A percentile compares a stretch with the other conserved stretches of the same genome.
Conservation (phyloP, 495 filamentous ascomycete genomes). For the Podospora pseudoanserina region DNA sequence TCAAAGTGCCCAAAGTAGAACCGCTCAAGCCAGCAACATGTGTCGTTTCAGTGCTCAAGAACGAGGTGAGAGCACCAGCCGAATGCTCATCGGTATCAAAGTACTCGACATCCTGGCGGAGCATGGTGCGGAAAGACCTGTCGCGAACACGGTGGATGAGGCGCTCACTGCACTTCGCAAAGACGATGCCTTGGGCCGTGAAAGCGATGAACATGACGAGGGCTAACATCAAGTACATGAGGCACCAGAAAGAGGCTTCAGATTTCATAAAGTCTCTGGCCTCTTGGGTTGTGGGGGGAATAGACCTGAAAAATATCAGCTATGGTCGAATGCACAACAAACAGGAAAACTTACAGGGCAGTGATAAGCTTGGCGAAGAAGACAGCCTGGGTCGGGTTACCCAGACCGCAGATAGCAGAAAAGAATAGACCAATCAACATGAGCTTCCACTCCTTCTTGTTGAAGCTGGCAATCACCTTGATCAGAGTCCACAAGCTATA, state of each 20-base stretch:
- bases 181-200: constrained; percentile 61
- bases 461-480: constrained; percentile 80
- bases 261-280: constrained; percentile 49
- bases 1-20: constrained; percentile 72
- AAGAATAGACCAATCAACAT: constrained; percentile 78
- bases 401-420: constrained; percentile 75
- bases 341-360: constrained; percentile 29
- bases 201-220: constrained; percentile 70
- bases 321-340: background rate
- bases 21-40: constrained; percentile 80
- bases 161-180: constrained; percentile 76
- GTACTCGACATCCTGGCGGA: constrained; percentile 86
- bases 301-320: background rate
- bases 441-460: constrained; percentile 63
- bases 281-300: constrained; percentile 28
- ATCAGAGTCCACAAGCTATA: constrained; percentile 79
- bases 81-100: constrained; percentile 82
- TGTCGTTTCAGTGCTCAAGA: constrained; percentile 82
- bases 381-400: constrained; percentile 82
- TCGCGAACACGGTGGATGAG: constrained; percentile 79
- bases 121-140: constrained; percentile 75
- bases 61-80: constrained; percentile 77
- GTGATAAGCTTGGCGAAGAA: constrained; percentile 88
- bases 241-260: constrained; percentile 80
- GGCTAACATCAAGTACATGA: constrained; percentile 95